phyloP scores from a whole-genome alignment of 495 filamentous ascomycete genomes.

The Geoglossum glabrum region DNA sequence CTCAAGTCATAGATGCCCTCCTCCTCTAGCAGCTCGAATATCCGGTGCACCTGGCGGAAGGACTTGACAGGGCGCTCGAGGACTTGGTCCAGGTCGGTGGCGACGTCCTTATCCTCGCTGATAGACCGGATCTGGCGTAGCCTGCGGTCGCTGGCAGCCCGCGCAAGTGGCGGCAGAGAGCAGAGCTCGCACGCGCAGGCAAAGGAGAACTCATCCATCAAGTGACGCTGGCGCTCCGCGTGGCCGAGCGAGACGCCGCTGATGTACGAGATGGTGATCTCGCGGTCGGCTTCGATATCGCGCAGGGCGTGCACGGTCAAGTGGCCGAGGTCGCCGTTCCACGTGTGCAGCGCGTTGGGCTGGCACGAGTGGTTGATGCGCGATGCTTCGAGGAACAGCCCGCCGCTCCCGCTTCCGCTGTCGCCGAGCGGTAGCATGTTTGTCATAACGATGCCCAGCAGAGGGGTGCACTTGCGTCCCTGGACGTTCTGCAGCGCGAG shows the following conservation, averaged over 20 bases:
- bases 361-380: slow-evolving; percentile 22
- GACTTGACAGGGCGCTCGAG: not conserved
- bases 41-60: not conserved
- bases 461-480: slow-evolving; percentile 5
- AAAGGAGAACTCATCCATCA: not conserved
- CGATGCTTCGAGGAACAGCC: slow-evolving; percentile 17
- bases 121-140: not conserved
- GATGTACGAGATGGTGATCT: slow-evolving; percentile 22
- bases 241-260: slow-evolving; percentile 6
- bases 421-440: slow-evolving; percentile 14
- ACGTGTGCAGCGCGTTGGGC: slow-evolving; percentile 18
- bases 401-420: slow-evolving; percentile 4
- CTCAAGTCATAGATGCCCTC: slow-evolving; percentile 15
- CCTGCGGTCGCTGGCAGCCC: not conserved
- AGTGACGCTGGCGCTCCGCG: not conserved
- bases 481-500: slow-evolving; percentile 16
- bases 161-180: not conserved
- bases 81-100: not conserved
- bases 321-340: slow-evolving; percentile 15
- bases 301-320: slow-evolving; percentile 17
- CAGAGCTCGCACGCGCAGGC: not conserved
- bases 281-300: slow-evolving; percentile 17
- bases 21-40: not conserved
- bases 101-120: not conserved
- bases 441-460: slow-evolving; percentile 16